Evolutionary conservation across 805 yeast species (phyloP), one percentile per base, ranked within the genome.

Genomic region (Komagataella pseudopastoris): DNA sequence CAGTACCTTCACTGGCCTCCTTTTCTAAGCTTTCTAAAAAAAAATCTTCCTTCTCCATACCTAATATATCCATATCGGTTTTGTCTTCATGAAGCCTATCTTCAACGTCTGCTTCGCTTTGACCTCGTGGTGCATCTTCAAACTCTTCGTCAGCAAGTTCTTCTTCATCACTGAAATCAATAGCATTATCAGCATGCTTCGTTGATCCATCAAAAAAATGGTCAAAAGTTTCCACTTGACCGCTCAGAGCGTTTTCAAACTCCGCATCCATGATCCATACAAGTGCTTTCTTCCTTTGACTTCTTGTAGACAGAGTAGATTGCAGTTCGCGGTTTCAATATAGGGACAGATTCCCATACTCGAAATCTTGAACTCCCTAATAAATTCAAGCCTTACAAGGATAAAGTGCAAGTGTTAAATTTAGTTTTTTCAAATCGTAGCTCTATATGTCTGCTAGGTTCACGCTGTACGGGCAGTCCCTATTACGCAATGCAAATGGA

Each of bases 91-190:
- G 65, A 1, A 56, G 66, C 14, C 71, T 74, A 56, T 66, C 69
- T 51, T 68, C 64, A 12, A 63, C 69, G 51, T 73, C 75, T 46
- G 67, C 71, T 51, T 65, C 71, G 30, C 63, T 70, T 43, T 71
- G 71, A 6, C 71, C 74, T 4, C 50, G 61, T 30, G 44, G 59
- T 4, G 49, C 60, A 4, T 49, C 57, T 16, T 54, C 59, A 2
- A 66, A 59, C 52, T 87, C 95, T 48, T 90, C 96, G 22, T 90
- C 97, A 0, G 97, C 97, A 49, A 90, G 70, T 64, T 90, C 97
- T 57, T 90, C 97, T 60, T 87, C 95, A 63, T 88, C 96, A 60
- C 88, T 96, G 63, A 86, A 91, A 65, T 91, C 98, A 36, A 89
- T 71, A 7, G 99, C 99, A 64, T 90, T 91, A 6, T 80, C 96